Evolutionary conservation across 169 alveolate genomes (phyloP).

Genomic region (Cytauxzoon felis): DNA sequence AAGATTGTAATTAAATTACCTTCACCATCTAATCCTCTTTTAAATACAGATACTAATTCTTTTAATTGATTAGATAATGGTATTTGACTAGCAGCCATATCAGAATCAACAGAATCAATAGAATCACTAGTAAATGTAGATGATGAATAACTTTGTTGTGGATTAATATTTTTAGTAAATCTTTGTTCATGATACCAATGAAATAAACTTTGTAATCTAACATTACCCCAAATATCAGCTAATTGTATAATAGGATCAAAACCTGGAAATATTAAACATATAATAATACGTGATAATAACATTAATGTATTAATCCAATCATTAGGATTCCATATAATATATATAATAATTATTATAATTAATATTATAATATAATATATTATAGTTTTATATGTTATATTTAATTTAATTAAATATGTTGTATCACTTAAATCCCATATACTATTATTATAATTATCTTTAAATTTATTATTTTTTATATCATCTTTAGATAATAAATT

Average conservation of each 20-base stretch:
- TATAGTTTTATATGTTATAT: constrained; percentile 5
- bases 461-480: neutral
- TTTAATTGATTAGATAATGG: constrained; percentile 38
- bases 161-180: constrained; percentile 30
- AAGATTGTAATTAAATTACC: constrained; percentile 31
- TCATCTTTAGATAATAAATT: no score
- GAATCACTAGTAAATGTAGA: constrained; percentile 8
- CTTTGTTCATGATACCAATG: constrained; percentile 52
- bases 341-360: constrained; percentile 1
- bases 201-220: constrained; percentile 50
- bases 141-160: constrained; percentile 36
- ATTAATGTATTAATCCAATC: neutral
- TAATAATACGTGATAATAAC: constrained; percentile 2
- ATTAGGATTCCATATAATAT: constrained; percentile 3
- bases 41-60: constrained; percentile 38
- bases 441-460: constrained; percentile 9
- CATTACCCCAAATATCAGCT: constrained; percentile 64
- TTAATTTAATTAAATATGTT: constrained; percentile 16
- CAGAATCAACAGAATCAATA: constrained; percentile 54
- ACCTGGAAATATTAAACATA: constrained; percentile 45
- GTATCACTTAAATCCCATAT: constrained; percentile 57
- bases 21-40: constrained; percentile 41
- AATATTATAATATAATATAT: neutral
- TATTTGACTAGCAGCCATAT: constrained; percentile 43
- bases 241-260: constrained; percentile 47